Base-by-base conservation (phyloP, 306 rosid species). In the Prunus davidiana region DNA sequence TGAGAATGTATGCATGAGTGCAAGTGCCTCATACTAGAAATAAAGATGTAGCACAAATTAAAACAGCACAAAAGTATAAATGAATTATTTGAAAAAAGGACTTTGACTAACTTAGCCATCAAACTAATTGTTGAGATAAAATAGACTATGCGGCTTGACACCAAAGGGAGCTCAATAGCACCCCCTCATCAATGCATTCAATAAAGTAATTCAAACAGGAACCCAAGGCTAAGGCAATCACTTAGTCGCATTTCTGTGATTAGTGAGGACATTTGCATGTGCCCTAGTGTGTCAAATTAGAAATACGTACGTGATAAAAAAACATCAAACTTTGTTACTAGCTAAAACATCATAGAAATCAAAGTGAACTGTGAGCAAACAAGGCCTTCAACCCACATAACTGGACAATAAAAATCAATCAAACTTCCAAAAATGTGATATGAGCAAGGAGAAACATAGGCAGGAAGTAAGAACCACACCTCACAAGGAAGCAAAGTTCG, bases 401-500 rank as follows among this genome's bases (percentile, higher is more conserved):
- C 60, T 32, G 3, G 71, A 45, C 47, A 46, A 47, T n/a, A 32
- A 13, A 60, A 52, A 10, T 74, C n/a, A 50, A 73, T 34, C 20
- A 28, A 22, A 25, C 18, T 55, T 72, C 13, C n/a, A 74, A 61
- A 18, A 10, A 60, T 28, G 27, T 28, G 79, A 61, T 4, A 27
- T 49, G 56, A 81, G 74, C 16, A 81, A 76, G 14, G 64, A 67
- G 41, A 65, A 58, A 64, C 28, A 51, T 34, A 63, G 7, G 60
- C 78, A 46, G 68, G 81, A n/a, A 80, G 69, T 34, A 65, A 85
- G 80, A 86, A 72, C 47, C 82, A 73, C 72, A 95, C 99, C 97
- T 95, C 97, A 71, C 80, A 88, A 80, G 99, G 96, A 82, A 95
- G 99, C 86, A 95, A 81, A 64, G 92, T 78, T 72, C 99, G 97